These are phyloP conservation scores for Chlorella sp. DNA, from an alignment of 139 green algal species.

Conservation along the genomic window DNA sequence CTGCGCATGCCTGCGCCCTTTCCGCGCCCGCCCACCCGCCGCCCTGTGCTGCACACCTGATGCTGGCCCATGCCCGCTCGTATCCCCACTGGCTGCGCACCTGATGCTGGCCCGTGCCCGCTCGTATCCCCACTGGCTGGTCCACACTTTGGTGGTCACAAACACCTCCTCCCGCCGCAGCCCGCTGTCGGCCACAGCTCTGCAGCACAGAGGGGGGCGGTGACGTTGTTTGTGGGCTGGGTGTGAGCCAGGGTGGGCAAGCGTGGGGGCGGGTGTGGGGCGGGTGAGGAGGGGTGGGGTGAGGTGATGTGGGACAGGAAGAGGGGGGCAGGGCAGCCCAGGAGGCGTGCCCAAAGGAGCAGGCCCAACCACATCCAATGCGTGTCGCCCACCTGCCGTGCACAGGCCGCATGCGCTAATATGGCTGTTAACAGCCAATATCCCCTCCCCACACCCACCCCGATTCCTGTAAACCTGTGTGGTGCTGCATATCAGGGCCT, in stretches of 20 bases:
- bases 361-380: too few relatives aligned
- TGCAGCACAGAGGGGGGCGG: background rate
- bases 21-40: background rate
- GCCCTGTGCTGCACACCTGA: background rate
- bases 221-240: too few relatives aligned
- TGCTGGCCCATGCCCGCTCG: background rate
- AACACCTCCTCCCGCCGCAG: conserved; percentile 47
- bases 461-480: too few relatives aligned
- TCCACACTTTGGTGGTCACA: conserved; percentile 62
- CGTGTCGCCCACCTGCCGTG: too few relatives aligned
- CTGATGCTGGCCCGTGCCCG: background rate
- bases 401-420: too few relatives aligned
- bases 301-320: too few relatives aligned
- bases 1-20: background rate
- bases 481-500: too few relatives aligned
- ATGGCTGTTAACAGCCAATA: too few relatives aligned
- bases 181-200: conserved; percentile 6
- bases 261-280: background rate
- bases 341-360: too few relatives aligned
- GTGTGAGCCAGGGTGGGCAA: background rate
- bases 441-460: too few relatives aligned
- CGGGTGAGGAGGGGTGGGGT: too few relatives aligned
- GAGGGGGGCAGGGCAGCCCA: too few relatives aligned
- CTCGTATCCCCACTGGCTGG: conserved; percentile 29
- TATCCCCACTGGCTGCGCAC: conserved; percentile 30